phyloP scores from a whole-genome alignment of 371 early-diverging fungal genomes.

The Umbelopsis sp. region DNA sequence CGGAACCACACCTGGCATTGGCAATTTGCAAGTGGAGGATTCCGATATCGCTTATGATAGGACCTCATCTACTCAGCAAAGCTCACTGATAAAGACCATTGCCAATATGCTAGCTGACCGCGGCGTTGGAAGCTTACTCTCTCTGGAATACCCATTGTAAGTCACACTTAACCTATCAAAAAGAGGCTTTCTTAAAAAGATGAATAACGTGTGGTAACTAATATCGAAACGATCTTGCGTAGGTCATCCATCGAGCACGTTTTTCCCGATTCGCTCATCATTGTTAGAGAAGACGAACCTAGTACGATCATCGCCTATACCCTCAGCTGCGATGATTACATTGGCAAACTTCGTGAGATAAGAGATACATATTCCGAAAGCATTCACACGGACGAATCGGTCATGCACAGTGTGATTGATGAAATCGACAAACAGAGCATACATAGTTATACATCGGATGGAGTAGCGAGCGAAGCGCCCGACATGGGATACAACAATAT shows the following conservation, averaged over 20 bases:
- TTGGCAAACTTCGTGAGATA: conserved; percentile 39
- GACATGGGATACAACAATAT: conserved; percentile 7
- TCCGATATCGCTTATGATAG: not conserved
- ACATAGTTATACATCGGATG: conserved; percentile 13
- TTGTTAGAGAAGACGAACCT: conserved; percentile 92
- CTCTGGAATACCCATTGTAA: conserved; percentile 80
- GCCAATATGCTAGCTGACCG: conserved; percentile 76
- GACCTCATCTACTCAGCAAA: conserved; percentile 27
- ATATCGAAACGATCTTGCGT: not conserved
- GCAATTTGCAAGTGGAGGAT: not conserved
- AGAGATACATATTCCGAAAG: conserved; percentile 27
- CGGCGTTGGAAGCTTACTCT: conserved; percentile 61
- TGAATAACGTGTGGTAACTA: too few species aligned
- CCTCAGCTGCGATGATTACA: conserved; percentile 55
- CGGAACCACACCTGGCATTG: not conserved
- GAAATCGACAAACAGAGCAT: conserved; percentile 10
- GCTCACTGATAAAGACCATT: conserved; percentile 77
- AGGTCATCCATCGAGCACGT: conserved; percentile 82
- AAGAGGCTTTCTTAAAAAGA: too few species aligned
- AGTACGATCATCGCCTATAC: conserved; percentile 92
- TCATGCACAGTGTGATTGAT: conserved; percentile 7
- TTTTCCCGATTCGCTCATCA: conserved; percentile 78
- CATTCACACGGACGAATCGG: conserved; percentile 9
- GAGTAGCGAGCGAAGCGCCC: not conserved
- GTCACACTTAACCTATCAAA: conserved; percentile 20